Conservation (phyloP, 148 eudicot species). For the Spergularia marina region DNA sequence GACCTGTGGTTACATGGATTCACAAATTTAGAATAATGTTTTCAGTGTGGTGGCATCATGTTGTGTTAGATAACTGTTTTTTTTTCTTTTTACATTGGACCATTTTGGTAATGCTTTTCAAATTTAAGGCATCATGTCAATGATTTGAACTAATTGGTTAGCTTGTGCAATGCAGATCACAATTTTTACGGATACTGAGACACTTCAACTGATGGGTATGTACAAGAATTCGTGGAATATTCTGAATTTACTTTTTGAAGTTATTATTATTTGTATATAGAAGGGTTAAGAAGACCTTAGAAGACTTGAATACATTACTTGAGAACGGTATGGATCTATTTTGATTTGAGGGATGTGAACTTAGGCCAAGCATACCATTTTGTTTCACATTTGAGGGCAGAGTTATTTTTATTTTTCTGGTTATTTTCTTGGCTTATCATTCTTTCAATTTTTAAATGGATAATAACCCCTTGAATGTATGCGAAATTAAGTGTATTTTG, state of each 20-base stretch:
- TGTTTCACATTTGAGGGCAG: neutral
- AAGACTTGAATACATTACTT: neutral
- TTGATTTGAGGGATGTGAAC: neutral
- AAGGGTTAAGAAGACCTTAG: no score
- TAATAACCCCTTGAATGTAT: neutral
- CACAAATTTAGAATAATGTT: neutral
- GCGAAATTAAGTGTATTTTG: neutral
- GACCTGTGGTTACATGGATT: slow-evolving; percentile 1
- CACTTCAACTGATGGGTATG: slow-evolving; percentile 75
- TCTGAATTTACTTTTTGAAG: slow-evolving; percentile 1
- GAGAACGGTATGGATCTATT: neutral
- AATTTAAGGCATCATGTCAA: neutral
- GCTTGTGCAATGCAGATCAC: slow-evolving; percentile 54
- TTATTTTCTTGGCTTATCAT: slow-evolving; percentile 4
- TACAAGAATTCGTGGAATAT: neutral
- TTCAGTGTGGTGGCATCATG: slow-evolving; percentile 7
- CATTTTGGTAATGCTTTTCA: neutral
- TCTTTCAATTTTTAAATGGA: neutral
- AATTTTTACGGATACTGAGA: slow-evolving; percentile 69
- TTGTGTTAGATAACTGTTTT: neutral
- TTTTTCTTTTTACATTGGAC: neutral
- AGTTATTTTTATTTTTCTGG: neutral
- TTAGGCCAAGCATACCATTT: neutral
- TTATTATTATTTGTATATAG: neutral
- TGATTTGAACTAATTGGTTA: slow-evolving; percentile 13